These are phyloP conservation scores for Nakaseomyces sp. DNA, from an alignment of 1,139 yeast genomes.

Conservation along the genomic window DNA sequence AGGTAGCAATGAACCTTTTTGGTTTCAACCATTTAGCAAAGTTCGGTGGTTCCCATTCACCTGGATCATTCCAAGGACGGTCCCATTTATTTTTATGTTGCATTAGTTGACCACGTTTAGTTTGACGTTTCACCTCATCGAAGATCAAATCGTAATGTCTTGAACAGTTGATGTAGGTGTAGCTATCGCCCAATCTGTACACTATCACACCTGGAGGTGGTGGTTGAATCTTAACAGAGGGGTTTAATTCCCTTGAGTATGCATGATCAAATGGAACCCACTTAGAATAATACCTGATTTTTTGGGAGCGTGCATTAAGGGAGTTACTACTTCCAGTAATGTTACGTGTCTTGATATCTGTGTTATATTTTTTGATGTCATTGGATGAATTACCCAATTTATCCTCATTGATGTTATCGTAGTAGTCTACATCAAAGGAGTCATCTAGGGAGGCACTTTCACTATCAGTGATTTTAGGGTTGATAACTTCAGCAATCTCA, in stretches of 20 bases:
- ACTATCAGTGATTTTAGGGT: slow-evolving; percentile 38
- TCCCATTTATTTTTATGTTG: slow-evolving; percentile 46
- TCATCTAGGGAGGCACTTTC: slow-evolving; percentile 13
- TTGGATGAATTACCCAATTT: slow-evolving; percentile 6
- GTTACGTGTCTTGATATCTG: slow-evolving; percentile 4
- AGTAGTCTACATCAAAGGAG: neutral
- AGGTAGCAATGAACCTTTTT: slow-evolving; percentile 31
- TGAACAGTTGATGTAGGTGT: slow-evolving; percentile 74
- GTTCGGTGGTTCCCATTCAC: slow-evolving; percentile 33
- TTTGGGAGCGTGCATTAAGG: slow-evolving; percentile 7
- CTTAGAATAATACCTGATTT: slow-evolving; percentile 46
- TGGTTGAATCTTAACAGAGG: slow-evolving; percentile 48
- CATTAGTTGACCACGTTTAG: slow-evolving; percentile 52
- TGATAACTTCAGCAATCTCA: slow-evolving; percentile 56
- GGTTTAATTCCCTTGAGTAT: slow-evolving; percentile 41
- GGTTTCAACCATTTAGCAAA: slow-evolving; percentile 14
- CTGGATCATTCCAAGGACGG: slow-evolving; percentile 90
- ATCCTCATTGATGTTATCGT: slow-evolving; percentile 6
- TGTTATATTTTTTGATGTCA: slow-evolving; percentile 2
- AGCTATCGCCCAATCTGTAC: slow-evolving; percentile 73
- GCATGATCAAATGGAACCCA: slow-evolving; percentile 73
- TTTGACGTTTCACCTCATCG: slow-evolving; percentile 54
- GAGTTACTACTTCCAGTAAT: neutral
- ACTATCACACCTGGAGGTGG: slow-evolving; percentile 92
- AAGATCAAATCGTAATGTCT: slow-evolving; percentile 60